These are phyloP conservation scores for Paraleonurus japonicus DNA, from an alignment of 257 asterid species.

Conservation along the genomic window DNA sequence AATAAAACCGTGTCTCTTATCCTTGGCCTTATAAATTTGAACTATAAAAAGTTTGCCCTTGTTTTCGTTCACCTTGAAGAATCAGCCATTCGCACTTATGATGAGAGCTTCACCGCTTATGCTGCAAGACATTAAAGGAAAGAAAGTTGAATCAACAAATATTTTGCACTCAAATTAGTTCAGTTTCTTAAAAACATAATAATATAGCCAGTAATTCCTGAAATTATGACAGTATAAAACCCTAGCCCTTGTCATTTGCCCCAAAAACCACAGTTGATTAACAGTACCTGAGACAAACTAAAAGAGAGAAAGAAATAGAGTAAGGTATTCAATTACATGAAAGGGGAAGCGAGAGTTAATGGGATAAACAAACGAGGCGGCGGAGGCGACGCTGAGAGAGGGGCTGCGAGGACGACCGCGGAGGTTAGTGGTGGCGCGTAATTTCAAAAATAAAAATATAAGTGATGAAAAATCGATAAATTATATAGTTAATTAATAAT, in stretches of 20 bases:
- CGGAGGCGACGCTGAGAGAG: constrained; percentile 26
- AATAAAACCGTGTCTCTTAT: not conserved
- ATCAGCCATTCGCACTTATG: constrained; percentile 37
- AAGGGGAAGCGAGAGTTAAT: constrained; percentile 3
- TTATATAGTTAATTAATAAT: too few relatives aligned
- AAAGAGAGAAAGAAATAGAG: not conserved
- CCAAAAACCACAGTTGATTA: constrained; percentile 16
- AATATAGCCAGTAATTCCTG: constrained; percentile 11
- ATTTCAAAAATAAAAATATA: constrained; percentile 22
- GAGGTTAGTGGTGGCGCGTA: constrained; percentile 42
- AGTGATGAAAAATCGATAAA: not conserved
- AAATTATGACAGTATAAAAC: constrained; percentile 24
- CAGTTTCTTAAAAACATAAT: not conserved
- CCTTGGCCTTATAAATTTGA: not conserved
- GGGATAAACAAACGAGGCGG: constrained; percentile 16
- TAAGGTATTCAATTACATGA: not conserved
- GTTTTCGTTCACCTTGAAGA: constrained; percentile 38
- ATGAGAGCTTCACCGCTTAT: constrained; percentile 16
- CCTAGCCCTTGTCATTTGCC: constrained; percentile 27
- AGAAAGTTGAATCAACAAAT: not conserved
- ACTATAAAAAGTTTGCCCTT: not conserved
- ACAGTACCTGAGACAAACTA: not conserved
- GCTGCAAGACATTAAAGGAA: constrained; percentile 13
- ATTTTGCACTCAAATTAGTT: not conserved
- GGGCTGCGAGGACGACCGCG: constrained; percentile 11